Evolutionary conservation across 2,329 filamentous ascomycete species (phyloP), one percentile per base, ranked within the genome.

Genomic region (Didymella exigua): DNA sequence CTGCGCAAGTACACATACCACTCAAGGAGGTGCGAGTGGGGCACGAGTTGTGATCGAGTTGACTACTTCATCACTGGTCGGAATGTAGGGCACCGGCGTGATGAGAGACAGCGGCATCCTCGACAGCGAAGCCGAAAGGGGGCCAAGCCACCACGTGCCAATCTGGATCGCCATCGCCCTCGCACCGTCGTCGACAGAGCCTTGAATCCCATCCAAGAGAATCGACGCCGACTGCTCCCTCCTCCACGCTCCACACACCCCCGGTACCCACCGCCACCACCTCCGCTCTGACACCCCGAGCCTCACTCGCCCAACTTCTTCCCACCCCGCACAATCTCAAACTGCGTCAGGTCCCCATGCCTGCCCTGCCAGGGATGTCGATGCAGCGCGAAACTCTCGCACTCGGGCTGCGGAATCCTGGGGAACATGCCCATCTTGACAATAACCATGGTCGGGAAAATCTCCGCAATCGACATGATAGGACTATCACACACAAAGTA

Each of bases 1-100:
- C n/a, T n/a, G n/a, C n/a, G n/a, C n/a, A 75, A 74, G 23, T 84
- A 82, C 66, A 84, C 79, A 3, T 85, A 82, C 56, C 78, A 79
- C 62, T 75, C 81, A 0, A 67, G 77, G 13, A 69, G 66, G 0
- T 70, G 65, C 37, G 49, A 71, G 4, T 84, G 81, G 76, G 82
- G 81, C 1, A 67, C 63, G 7, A 83, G 79, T 50, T 83, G 81
- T 64, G 82, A 85, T 70, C 69, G 81, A 26, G 81, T 84, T 1
- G 82, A 85, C 62, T 72, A 82, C 65, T 76, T 82, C 19, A 67
- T 85, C 50, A 74, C 76, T 16, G 82, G 78, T 4, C 70, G 59
- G 44, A 55, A 41, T 82, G 9, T 75, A 76, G 49, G 74, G 79
- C 23, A 70, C 71, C 30, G 70, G 71, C 4, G 62, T 66, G 44